A percentile compares a stretch with the other conserved stretches of the same genome.
Conservation (phyloP, 371 early-diverging fungal genomes). For the Mortierella sp. region DNA sequence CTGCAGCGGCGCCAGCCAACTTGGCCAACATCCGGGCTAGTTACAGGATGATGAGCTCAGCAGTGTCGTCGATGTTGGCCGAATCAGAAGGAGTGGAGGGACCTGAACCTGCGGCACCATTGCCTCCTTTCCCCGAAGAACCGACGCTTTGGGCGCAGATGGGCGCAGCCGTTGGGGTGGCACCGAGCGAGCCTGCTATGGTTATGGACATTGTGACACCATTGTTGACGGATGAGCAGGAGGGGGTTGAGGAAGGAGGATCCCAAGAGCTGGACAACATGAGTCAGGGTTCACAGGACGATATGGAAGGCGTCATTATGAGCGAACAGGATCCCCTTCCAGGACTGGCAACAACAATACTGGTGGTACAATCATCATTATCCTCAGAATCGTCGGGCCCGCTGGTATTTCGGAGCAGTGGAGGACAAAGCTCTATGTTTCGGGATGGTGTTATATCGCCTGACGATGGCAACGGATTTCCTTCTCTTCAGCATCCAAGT, state of each 20-base stretch:
- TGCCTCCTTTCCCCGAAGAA: not conserved
- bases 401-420: conserved; percentile 6
- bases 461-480: conserved; percentile 10
- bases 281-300: not conserved
- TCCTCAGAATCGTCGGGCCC: not conserved
- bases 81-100: not conserved
- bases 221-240: not conserved
- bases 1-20: conserved; percentile 5
- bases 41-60: conserved; percentile 22
- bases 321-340: not conserved
- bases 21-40: conserved; percentile 22
- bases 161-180: not conserved
- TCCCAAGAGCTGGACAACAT: not conserved
- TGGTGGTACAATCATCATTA: not conserved
- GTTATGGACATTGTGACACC: not conserved
- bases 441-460: not conserved
- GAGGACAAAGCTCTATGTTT: not conserved
- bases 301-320: conserved; percentile 16
- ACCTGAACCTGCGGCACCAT: not conserved
- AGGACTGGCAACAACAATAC: not conserved
- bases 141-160: conserved; percentile 9
- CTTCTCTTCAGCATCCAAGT: conserved; percentile 22
- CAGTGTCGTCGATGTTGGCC: conserved; percentile 22
- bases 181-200: not conserved
- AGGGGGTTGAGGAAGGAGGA: not conserved